Percentiles rank a stretch among this genome's conserved stretches.
Conservation (phyloP, 345 rosid species). For the Geranium brycei region DNA sequence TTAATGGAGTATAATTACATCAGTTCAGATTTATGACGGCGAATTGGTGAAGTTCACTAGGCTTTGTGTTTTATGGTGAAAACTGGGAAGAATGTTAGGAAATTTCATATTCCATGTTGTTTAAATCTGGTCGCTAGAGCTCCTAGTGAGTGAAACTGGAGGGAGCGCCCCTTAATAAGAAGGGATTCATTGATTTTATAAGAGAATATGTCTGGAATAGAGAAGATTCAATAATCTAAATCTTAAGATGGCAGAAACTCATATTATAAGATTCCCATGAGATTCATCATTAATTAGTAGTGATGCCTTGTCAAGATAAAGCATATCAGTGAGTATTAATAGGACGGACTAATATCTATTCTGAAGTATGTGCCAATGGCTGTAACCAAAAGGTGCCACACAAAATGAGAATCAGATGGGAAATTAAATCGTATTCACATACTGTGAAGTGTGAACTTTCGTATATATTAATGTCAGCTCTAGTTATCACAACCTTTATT, state of each 20-base stretch:
- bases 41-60: too few relatives aligned
- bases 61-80: background rate
- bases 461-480: background rate
- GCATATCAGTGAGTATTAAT: background rate
- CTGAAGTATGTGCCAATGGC: background rate
- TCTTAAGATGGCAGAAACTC: background rate
- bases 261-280: background rate
- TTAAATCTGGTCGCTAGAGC: too few relatives aligned
- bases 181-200: too few relatives aligned
- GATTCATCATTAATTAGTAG: background rate
- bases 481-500: background rate
- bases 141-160: too few relatives aligned
- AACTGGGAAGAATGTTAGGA: background rate
- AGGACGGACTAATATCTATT: background rate
- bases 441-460: background rate
- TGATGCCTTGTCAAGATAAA: background rate
- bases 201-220: background rate
- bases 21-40: background rate
- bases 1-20: background rate
- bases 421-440: background rate
- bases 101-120: background rate
- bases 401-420: background rate
- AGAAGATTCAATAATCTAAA: background rate
- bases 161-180: too few relatives aligned
- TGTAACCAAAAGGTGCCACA: background rate